These are phyloP conservation scores for Lactifluus echinatus DNA, from an alignment of 768 basidiomycete genomes.

Conservation along the genomic window DNA sequence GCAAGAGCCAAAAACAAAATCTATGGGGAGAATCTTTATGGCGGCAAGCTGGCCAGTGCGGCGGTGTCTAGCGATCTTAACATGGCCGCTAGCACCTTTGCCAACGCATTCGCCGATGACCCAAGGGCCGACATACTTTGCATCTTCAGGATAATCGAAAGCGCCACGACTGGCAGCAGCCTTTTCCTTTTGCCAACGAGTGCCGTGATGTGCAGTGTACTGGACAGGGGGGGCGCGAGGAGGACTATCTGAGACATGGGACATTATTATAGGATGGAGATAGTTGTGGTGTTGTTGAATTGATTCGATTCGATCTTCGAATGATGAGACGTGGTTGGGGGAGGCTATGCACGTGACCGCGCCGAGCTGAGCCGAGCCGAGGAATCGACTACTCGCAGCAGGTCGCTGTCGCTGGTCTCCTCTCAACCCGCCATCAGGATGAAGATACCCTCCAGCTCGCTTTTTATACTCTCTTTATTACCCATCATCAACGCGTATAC, in stretches of 20 bases:
- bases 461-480: constrained; percentile 4
- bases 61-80: constrained; percentile 85
- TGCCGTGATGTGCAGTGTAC: constrained; percentile 62
- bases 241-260: constrained; percentile 39
- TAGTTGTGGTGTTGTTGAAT: too few relatives aligned
- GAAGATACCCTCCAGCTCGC: constrained; percentile 10
- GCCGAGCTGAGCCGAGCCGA: not conserved
- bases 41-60: constrained; percentile 88
- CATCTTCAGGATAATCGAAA: constrained; percentile 79
- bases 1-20: constrained; percentile 66
- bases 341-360: constrained; percentile 14
- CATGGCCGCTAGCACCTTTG: constrained; percentile 89
- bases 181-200: constrained; percentile 84
- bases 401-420: not conserved
- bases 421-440: not conserved
- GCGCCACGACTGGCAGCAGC: constrained; percentile 67
- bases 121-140: constrained; percentile 85
- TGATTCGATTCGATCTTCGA: too few relatives aligned
- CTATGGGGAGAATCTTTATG: constrained; percentile 88
- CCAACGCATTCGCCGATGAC: constrained; percentile 89
- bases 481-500: constrained; percentile 32
- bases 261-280: constrained; percentile 20
- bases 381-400: not conserved
- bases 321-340: too few relatives aligned
- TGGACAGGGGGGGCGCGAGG: constrained; percentile 65